These are phyloP conservation scores for Alternaria triticina DNA, from an alignment of 2,329 filamentous ascomycete genomes.

Conservation along the genomic window DNA sequence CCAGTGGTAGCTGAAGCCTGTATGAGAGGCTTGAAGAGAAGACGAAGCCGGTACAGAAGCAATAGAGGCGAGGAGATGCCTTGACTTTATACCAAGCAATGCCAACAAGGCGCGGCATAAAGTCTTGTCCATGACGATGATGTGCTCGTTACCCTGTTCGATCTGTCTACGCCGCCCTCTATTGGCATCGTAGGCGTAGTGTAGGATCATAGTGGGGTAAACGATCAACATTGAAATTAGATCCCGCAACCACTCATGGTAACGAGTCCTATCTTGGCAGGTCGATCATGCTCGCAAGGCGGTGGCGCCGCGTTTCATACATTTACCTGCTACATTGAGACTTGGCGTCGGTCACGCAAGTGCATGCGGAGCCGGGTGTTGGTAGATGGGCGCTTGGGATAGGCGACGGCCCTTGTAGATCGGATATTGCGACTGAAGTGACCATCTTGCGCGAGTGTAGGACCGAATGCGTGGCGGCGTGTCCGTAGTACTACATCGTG, in stretches of 20 bases:
- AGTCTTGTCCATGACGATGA: constrained; percentile 10
- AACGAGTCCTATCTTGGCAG: constrained; percentile 39
- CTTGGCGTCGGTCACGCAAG: constrained; percentile 10
- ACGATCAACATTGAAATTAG: constrained; percentile 36
- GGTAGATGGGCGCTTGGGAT: constrained; percentile 4
- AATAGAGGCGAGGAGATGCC: constrained; percentile 21
- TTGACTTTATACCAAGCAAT: constrained; percentile 39
- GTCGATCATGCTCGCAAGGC: constrained; percentile 24
- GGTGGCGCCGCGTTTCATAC: constrained; percentile 20
- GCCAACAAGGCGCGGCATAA: constrained; percentile 15
- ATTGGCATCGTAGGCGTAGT: constrained; percentile 9
- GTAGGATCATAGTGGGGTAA: constrained; percentile 13
- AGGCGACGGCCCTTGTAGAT: not conserved
- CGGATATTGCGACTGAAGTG: constrained; percentile 11
- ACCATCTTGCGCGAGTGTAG: constrained; percentile 15
- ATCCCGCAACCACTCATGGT: constrained; percentile 27
- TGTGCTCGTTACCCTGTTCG: constrained; percentile 13
- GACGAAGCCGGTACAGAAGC: constrained; percentile 17
- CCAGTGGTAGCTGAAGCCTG: constrained; percentile 19
- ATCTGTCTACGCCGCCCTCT: constrained; percentile 9
- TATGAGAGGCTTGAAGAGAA: constrained; percentile 10
- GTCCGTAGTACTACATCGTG: constrained; percentile 6
- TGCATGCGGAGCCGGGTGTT: not conserved
- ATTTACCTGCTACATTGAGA: constrained; percentile 38
- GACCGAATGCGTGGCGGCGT: constrained; percentile 2